A percentile compares a stretch with the other conserved stretches of the same genome.
These are phyloP conservation scores for Hortiboletus flavorubellus DNA, from an alignment of 768 basidiomycete species.

Conservation along the genomic window DNA sequence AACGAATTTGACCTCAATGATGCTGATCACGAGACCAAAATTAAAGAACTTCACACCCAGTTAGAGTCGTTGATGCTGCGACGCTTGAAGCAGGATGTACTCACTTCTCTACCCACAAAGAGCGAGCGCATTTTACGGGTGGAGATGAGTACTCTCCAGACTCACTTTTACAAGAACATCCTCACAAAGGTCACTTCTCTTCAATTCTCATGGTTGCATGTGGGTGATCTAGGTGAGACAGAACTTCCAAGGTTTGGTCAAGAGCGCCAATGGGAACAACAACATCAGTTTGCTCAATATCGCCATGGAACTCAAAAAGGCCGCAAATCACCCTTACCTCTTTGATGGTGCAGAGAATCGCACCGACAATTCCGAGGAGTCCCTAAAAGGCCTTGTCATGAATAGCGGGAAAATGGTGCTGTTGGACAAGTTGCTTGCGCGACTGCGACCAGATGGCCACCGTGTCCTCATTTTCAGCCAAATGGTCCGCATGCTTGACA, in stretches of 20 bases:
- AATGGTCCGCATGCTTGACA: slow-evolving; percentile 99
- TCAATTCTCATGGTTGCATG: not conserved
- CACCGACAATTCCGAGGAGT: slow-evolving; percentile 68
- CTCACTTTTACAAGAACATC: slow-evolving; percentile 99
- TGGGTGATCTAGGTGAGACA: slow-evolving; percentile 29
- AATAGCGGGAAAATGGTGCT: slow-evolving; percentile 98
- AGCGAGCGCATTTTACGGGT: slow-evolving; percentile 96
- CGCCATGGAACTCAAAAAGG: slow-evolving; percentile 99
- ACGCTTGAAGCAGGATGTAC: slow-evolving; percentile 92
- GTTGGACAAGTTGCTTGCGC: slow-evolving; percentile 91
- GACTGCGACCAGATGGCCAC: slow-evolving; percentile 88
- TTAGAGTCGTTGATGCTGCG: slow-evolving; percentile 93
- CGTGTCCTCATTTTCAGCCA: slow-evolving; percentile 98
- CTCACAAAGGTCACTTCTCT: slow-evolving; percentile 67
- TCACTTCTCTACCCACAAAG: slow-evolving; percentile 95
- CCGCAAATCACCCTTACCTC: slow-evolving; percentile 95
- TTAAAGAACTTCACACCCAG: slow-evolving; percentile 93
- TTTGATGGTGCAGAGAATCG: slow-evolving; percentile 91
- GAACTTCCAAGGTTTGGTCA: slow-evolving; percentile 92
- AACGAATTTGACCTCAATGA: slow-evolving; percentile 96
- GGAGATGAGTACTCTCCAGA: slow-evolving; percentile 95
- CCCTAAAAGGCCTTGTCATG: slow-evolving; percentile 95
- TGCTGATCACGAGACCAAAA: slow-evolving; percentile 89
- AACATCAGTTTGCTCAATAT: slow-evolving; percentile 97
- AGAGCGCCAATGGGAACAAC: slow-evolving; percentile 83